Conservation (phyloP, 306 rosid species). For the Cucurbita moschata region DNA sequence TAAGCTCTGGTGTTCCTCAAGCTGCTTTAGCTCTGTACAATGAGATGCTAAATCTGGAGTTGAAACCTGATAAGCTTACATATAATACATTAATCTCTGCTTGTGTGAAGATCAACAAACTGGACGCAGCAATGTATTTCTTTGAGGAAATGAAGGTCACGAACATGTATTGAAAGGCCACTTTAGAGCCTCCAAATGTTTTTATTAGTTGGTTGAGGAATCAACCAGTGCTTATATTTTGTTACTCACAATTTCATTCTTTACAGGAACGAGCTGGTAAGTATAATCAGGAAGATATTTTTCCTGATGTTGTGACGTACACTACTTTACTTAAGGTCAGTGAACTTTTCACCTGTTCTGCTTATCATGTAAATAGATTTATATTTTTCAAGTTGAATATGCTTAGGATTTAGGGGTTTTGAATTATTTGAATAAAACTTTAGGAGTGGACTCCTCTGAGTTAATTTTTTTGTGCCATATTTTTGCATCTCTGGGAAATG, state of each 20-base stretch:
- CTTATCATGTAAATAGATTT: not conserved
- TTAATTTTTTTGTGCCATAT: too few relatives aligned
- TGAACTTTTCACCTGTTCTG: not conserved
- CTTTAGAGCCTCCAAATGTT: constrained; percentile 24
- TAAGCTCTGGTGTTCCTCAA: constrained; percentile 51
- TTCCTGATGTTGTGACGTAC: constrained; percentile 70
- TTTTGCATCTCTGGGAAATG: too few relatives aligned
- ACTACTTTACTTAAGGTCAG: constrained; percentile 59
- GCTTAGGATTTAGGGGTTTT: not conserved
- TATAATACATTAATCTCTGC: constrained; percentile 69
- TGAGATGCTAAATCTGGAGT: constrained; percentile 42
- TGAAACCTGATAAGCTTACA: constrained; percentile 61
- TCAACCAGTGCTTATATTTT: constrained; percentile 13
- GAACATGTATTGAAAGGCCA: constrained; percentile 27
- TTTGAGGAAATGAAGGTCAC: constrained; percentile 76
- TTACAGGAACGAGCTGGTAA: constrained; percentile 38
- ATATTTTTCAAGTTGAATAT: not conserved
- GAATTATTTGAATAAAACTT: not conserved
- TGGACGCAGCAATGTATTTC: constrained; percentile 50
- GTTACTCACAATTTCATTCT: not conserved
- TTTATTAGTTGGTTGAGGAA: constrained; percentile 5
- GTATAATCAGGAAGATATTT: constrained; percentile 22
- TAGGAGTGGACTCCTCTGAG: not conserved
- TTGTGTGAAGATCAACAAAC: constrained; percentile 44
- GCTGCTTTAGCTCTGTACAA: constrained; percentile 37